Evolutionary conservation across 2,329 filamentous ascomycete species (phyloP).

Genomic region (Sordariomycetes sp.): DNA sequence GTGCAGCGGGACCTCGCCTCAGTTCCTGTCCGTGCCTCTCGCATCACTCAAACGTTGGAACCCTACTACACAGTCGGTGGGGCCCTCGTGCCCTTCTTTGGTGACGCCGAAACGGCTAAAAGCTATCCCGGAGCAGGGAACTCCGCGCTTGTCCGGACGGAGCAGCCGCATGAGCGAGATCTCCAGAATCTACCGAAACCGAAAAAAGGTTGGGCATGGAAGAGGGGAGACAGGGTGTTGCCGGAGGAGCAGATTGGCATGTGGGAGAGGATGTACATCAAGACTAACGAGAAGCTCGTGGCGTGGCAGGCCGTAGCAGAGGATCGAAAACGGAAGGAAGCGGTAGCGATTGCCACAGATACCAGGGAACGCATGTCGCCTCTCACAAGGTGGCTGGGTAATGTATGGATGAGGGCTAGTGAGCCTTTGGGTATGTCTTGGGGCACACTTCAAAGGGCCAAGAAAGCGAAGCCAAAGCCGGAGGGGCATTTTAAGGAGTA

Average conservation of each 20-base stretch:
- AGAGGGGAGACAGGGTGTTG: background rate
- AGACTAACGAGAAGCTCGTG: constrained; percentile 8
- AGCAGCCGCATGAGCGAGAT: constrained; percentile 8
- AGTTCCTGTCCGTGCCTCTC: background rate
- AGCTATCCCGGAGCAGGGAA: background rate
- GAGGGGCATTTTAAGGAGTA: background rate
- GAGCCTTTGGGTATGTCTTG: background rate
- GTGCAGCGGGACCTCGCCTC: background rate
- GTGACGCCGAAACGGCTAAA: background rate
- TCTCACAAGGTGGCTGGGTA: background rate
- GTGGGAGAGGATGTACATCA: constrained; percentile 10
- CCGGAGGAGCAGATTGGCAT: constrained; percentile 10
- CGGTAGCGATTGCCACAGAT: background rate
- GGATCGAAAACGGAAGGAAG: background rate
- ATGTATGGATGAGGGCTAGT: background rate
- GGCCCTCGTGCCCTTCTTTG: constrained; percentile 2
- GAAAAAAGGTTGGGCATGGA: constrained; percentile 7
- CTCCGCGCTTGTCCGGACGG: constrained; percentile 3
- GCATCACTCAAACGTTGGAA: background rate
- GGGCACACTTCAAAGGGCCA: background rate
- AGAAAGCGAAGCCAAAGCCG: background rate
- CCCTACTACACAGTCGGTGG: background rate
- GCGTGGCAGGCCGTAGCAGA: background rate
- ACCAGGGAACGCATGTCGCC: background rate
- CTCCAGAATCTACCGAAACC: constrained; percentile 6